Evolutionary conservation across 257 asterid species (phyloP), one percentile per base, ranked within the genome.

Genomic region (Solanum paucissectum): DNA sequence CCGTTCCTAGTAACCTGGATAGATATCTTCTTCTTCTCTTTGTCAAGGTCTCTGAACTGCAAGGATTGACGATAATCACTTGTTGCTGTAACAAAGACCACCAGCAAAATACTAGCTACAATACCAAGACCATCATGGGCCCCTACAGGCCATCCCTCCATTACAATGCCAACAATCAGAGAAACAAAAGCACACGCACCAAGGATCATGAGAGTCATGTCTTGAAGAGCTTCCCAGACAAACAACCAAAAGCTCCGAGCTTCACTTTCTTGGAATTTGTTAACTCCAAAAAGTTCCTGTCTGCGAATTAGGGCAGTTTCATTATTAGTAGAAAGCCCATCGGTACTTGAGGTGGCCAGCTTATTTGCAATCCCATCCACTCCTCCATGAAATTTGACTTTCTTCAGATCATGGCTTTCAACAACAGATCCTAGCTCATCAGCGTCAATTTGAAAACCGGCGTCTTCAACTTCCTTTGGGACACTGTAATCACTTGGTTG

Each of bases 101-200:
- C 88, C 46, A 86, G 55, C 71, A 86, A 79, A 64, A 86, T 86
- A 73, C 88, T 86, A 74, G 88, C 88, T 16, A 73, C 88, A 73
- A 86, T 86, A 55, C 88, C 88, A 73, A 86, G 88, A 72, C 88
- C 88, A 74, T 86, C 88, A 86, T 86, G 88, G 38, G 88, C 88
- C 16, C 88, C 88, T 36, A 32, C 29, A 12, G 88, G 88, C 88
- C 88, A 86, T 73, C 88, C 88, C 83, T 86, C 88, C 34, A 42
- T 86, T 64, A 23, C 75, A 72, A 87, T 87, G 58, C 88, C 88
- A 76, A 87, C 86, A 77, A 87, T 69, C 18, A 87, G 84, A 60
- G 88, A 87, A 32, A 87, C 79, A 36, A 77, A 87, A 55, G 88
- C 88, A n/a, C 88, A 87, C 1, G 12, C 86, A 58, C 60, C 88